phyloP scores from a whole-genome alignment of 2,329 filamentous ascomycete species.

The Epichloe amarillans region DNA sequence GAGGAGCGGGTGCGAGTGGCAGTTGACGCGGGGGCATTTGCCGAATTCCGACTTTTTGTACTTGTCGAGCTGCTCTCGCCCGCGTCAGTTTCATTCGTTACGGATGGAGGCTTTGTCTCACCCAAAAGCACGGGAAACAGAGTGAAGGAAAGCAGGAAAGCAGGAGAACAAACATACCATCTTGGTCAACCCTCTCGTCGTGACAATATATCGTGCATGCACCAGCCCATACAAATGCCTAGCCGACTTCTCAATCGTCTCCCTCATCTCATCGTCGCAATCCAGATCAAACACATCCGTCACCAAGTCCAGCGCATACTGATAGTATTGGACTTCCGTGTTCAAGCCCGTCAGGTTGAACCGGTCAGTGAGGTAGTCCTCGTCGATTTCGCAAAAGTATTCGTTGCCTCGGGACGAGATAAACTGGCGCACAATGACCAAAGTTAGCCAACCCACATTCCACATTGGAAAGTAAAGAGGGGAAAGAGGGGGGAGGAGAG shows the following conservation, averaged over 20 bases:
- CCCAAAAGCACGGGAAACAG: background rate
- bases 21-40: conserved; percentile 94
- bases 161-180: conserved; percentile 52
- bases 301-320: conserved; percentile 93
- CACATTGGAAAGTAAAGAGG: no score
- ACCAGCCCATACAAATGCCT: conserved; percentile 92
- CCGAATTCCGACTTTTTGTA: conserved; percentile 98
- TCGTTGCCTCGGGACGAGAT: conserved; percentile 96
- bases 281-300: conserved; percentile 98
- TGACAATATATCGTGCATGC: conserved; percentile 93
- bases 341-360: conserved; percentile 97
- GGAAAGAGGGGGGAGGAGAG: no score
- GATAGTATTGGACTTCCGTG: conserved; percentile 96
- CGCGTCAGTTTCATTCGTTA: background rate
- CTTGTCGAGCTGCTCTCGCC: conserved; percentile 65
- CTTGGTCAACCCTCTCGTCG: conserved; percentile 82
- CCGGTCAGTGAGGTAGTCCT: conserved; percentile 93
- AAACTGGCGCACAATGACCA: conserved; percentile 46
- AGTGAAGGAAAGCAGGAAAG: background rate
- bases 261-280: conserved; percentile 95
- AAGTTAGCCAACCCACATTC: background rate
- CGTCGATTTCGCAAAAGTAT: conserved; percentile 99
- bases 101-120: background rate
- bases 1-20: conserved; percentile 81
- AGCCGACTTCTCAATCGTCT: conserved; percentile 95